Percentiles rank a stretch among this genome's conserved stretches.
phyloP scores from a whole-genome alignment of 2,329 filamentous ascomycete species.

The Talaromyces sp. region DNA sequence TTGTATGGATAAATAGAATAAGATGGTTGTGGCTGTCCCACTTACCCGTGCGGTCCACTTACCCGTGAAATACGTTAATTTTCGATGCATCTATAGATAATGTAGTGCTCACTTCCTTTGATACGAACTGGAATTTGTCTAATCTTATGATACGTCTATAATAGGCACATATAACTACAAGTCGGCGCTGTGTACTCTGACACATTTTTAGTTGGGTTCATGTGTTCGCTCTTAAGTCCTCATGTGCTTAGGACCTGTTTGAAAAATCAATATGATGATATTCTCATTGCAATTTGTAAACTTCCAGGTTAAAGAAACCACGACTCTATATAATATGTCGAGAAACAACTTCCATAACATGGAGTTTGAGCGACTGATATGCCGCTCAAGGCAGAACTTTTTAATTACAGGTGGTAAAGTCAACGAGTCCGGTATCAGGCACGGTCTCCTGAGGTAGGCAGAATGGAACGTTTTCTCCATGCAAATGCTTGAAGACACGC shows the following conservation, averaged over 20 bases:
- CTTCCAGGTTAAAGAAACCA: neutral
- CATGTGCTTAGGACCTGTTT: neutral
- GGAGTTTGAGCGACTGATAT: neutral
- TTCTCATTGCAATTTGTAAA: neutral
- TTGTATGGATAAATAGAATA: too few relatives aligned
- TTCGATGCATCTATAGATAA: neutral
- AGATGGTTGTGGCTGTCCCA: too few relatives aligned
- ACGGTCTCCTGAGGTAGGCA: neutral
- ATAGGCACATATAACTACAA: neutral
- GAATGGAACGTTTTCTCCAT: neutral
- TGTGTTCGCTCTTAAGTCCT: neutral
- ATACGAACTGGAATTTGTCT: neutral
- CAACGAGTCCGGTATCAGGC: neutral
- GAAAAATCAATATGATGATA: neutral
- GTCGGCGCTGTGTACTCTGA: neutral
- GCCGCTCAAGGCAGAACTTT: neutral
- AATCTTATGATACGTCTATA: neutral
- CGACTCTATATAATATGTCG: neutral
- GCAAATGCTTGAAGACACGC: neutral
- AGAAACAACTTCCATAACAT: neutral
- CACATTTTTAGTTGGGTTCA: neutral
- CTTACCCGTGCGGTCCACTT: too few relatives aligned
- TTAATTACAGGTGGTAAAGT: neutral
- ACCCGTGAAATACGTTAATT: too few relatives aligned
- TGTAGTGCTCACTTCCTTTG: neutral